These are phyloP conservation scores for Pecoramyces ruminantium DNA, from an alignment of 192 early-diverging fungal genomes.

Conservation along the genomic window DNA sequence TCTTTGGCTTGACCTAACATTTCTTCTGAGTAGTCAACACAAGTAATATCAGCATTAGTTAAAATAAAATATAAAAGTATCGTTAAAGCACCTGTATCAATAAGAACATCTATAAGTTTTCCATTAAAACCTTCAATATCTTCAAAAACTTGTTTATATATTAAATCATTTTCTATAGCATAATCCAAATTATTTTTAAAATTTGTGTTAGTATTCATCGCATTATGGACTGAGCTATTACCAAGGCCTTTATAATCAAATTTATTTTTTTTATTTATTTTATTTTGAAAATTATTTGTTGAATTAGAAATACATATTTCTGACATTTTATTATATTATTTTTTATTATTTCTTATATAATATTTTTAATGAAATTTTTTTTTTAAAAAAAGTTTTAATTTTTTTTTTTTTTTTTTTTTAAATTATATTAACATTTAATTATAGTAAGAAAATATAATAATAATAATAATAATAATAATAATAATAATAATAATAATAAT, in stretches of 20 bases:
- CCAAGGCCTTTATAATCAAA: neutral
- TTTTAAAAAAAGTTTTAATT: too few relatives aligned
- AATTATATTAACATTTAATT: too few relatives aligned
- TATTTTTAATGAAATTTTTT: too few relatives aligned
- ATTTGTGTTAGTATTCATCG: neutral
- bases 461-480: too few relatives aligned
- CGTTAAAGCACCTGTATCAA: neutral
- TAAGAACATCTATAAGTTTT: neutral
- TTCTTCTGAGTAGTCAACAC: neutral
- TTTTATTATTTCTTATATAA: too few relatives aligned
- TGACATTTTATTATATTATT: too few relatives aligned
- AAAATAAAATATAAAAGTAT: neutral
- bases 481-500: too few relatives aligned
- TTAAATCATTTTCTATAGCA: neutral
- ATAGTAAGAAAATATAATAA: too few relatives aligned
- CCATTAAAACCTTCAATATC: neutral
- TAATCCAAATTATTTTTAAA: neutral
- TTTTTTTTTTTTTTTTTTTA: too few relatives aligned
- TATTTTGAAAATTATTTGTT: too few relatives aligned
- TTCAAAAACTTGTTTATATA: neutral
- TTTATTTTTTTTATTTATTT: neutral
- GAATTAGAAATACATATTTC: too few relatives aligned
- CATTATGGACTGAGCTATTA: neutral
- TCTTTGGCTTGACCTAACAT: neutral
- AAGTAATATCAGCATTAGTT: neutral